Evolutionary conservation across 106 monocot species (phyloP).

Genomic region (Phalaenopsis equestris): DNA sequence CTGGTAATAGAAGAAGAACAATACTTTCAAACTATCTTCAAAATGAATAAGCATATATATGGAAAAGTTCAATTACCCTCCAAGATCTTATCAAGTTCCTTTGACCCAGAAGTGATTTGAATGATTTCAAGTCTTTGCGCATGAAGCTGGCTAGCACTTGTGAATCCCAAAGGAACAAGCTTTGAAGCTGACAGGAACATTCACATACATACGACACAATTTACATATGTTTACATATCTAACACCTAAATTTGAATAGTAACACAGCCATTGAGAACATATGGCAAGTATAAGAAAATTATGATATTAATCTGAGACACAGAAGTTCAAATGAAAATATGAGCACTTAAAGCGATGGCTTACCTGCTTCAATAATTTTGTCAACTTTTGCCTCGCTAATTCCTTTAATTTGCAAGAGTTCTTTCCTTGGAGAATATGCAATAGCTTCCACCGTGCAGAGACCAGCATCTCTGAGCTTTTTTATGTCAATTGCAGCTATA

Average conservation of each 20-base stretch:
- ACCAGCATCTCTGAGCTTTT: slow-evolving; percentile 95
- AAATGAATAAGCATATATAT: background rate
- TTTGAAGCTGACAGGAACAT: slow-evolving; percentile 67
- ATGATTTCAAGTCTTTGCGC: slow-evolving; percentile 93
- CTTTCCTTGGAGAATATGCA: slow-evolving; percentile 88
- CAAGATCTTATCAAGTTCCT: slow-evolving; percentile 91
- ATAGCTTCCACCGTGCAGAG: slow-evolving; percentile 92
- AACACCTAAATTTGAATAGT: background rate
- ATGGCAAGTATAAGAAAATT: background rate
- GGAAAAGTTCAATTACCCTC: slow-evolving; percentile 44
- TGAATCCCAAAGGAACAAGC: slow-evolving; percentile 90
- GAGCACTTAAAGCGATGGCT: slow-evolving; percentile 3
- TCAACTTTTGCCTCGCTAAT: slow-evolving; percentile 99
- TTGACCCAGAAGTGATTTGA: slow-evolving; percentile 93
- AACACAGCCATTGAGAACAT: background rate
- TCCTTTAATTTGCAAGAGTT: slow-evolving; percentile 96
- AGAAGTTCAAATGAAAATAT: background rate
- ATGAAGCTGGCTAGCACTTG: slow-evolving; percentile 98
- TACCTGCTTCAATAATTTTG: slow-evolving; percentile 99
- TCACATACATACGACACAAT: background rate
- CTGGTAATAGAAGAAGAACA: background rate
- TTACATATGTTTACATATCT: too few species aligned
- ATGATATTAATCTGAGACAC: background rate
- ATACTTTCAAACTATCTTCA: background rate
- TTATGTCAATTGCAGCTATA: slow-evolving; percentile 88